Evolutionary conservation across 2,329 filamentous ascomycete species (phyloP).

Genomic region (Exutisphaerella laricina): DNA sequence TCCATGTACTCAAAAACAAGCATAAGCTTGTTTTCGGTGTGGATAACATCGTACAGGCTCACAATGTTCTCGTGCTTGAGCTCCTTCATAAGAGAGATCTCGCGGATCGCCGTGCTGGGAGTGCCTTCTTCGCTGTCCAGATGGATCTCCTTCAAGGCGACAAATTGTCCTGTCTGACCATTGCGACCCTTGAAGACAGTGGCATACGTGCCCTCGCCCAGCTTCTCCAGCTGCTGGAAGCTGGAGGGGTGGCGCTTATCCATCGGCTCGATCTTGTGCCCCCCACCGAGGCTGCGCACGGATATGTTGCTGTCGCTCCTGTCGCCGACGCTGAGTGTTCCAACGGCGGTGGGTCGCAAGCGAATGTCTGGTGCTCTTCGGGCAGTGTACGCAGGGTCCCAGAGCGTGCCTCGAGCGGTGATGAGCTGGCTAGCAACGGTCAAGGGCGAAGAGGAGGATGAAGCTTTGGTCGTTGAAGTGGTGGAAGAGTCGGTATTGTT

Average conservation of each 20-base stretch:
- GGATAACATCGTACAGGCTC: conserved; percentile 94
- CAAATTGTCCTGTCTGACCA: conserved; percentile 90
- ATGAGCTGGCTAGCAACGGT: conserved; percentile 36
- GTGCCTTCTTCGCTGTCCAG: conserved; percentile 98
- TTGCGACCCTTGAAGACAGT: conserved; percentile 99
- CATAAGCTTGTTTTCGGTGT: conserved; percentile 99
- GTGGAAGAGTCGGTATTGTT: conserved; percentile 1
- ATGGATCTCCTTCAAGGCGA: conserved; percentile 97
- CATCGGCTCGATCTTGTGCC: conserved; percentile 53
- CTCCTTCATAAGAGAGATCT: conserved; percentile 99
- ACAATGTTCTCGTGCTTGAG: conserved; percentile 99
- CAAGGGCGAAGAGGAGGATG: conserved; percentile 12
- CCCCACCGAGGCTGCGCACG: conserved; percentile 43
- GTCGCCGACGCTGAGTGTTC: conserved; percentile 42
- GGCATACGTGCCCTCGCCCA: conserved; percentile 97
- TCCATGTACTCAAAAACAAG: conserved; percentile 99
- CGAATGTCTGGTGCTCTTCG: conserved; percentile 41
- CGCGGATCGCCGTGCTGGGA: conserved; percentile 91
- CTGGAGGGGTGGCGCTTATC: conserved; percentile 93
- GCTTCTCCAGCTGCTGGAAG: conserved; percentile 97
- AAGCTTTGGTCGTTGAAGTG: neutral
- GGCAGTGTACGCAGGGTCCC: conserved; percentile 44
- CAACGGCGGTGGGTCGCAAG: conserved; percentile 45
- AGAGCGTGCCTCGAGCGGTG: conserved; percentile 46
- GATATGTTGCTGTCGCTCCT: conserved; percentile 49